Base-by-base conservation (phyloP, 768 basidiomycete genomes). In the Amanita jacksonii region DNA sequence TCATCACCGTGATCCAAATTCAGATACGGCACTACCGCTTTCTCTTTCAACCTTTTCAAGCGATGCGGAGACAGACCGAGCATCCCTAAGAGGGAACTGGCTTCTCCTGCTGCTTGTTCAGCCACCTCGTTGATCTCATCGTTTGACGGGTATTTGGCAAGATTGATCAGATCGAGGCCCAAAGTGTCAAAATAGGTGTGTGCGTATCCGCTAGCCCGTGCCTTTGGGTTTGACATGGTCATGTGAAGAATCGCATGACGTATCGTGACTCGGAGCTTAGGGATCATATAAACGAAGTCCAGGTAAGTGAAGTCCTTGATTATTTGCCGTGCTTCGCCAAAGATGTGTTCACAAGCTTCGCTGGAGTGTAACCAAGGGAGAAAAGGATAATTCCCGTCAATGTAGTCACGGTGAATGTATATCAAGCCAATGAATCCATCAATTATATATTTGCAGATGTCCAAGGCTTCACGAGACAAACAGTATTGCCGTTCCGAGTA, bases 231-330 rank as follows among this genome's bases (percentile, higher is more conserved):
- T 0, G 51, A 45, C 3, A 40, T 22, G 13, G 49, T 39, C 2
- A 27, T 16, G 1, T 27, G 23, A 15, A 56, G 41, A 10, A 54
- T 38, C 5, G 49, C 62, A 18, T 55, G 45, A 1, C 59, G 53
- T 15, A 65, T 40, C 38, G 50, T 44, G 23, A 62, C 33, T 8
- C 35, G 35, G 9, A 61, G 45, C 38, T 63, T 59, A 0, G 54
- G 54, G 20, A 56, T 35, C 54, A 65, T 59, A 22, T 57, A 48
- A 2, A 50, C 16, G 41, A 62, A 56, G 40, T 66, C 60, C 8
- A 57, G 50, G 18, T 54, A 34, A 0, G 63, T 65, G 46, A 67
- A 68, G 38, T 69, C 65, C 18, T 58, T 56, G 37, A 64, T 38
- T 5, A 63, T 49, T 16, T 56, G 42, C 0, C 62, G 54, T 16